Evolutionary conservation across 2,329 filamentous ascomycete species (phyloP).

Genomic region (Diaporthe sp.): DNA sequence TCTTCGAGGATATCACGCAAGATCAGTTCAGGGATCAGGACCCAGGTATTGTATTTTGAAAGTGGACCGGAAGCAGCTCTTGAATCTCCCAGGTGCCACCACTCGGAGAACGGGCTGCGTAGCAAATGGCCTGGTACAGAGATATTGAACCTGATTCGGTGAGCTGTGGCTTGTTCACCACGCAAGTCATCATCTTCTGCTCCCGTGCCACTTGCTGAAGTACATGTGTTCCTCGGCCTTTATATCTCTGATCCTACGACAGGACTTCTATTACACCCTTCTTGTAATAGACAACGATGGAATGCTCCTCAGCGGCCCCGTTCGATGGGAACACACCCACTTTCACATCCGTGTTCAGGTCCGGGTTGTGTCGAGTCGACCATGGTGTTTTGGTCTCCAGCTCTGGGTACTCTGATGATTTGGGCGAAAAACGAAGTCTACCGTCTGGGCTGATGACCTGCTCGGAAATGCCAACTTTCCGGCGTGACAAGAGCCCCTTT

Average conservation of each 20-base stretch:
- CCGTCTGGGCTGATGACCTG: not conserved
- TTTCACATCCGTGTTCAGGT: slow-evolving; percentile 15
- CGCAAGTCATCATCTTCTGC: too few relatives aligned
- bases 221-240: too few relatives aligned
- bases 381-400: not conserved
- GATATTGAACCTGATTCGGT: not conserved
- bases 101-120: too few relatives aligned
- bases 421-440: not conserved
- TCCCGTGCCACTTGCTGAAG: too few relatives aligned
- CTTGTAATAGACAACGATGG: not conserved
- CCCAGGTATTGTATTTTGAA: not conserved
- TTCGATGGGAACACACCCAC: not conserved
- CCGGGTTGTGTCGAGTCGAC: not conserved
- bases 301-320: not conserved
- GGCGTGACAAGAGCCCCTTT: not conserved
- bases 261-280: not conserved
- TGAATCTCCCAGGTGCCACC: not conserved
- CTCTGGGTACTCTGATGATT: too few relatives aligned
- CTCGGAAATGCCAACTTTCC: not conserved
- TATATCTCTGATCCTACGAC: too few relatives aligned
- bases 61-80: not conserved
- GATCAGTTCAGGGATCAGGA: not conserved
- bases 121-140: too few relatives aligned
- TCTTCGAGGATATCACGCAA: not conserved
- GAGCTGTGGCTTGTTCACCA: not conserved